A percentile compares a stretch with the other conserved stretches of the same genome.
These are phyloP conservation scores for Albifimbria verrucaria DNA, from an alignment of 2,329 filamentous ascomycete genomes.

Conservation along the genomic window DNA sequence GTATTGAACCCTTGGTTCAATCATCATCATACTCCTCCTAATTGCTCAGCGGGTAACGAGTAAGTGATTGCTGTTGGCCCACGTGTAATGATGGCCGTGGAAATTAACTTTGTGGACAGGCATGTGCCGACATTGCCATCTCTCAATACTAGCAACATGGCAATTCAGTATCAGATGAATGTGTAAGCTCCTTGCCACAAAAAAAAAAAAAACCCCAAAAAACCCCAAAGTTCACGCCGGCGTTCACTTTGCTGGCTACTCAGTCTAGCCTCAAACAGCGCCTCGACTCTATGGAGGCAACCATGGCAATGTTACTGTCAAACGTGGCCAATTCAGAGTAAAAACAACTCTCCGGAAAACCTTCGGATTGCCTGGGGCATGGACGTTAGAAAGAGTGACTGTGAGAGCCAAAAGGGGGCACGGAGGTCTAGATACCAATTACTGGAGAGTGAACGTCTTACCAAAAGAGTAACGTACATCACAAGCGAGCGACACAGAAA, in stretches of 20 bases:
- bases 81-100: not conserved
- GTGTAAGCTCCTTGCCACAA: not conserved
- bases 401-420: not conserved
- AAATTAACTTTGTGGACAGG: not conserved
- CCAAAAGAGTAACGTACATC: not conserved
- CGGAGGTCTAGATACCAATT: not conserved
- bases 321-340: not conserved
- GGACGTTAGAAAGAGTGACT: not conserved
- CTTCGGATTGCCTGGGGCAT: not conserved
- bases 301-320: not conserved
- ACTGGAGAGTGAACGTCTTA: not conserved
- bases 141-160: not conserved
- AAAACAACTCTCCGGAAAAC: not conserved
- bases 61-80: slow-evolving; percentile 9
- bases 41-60: slow-evolving; percentile 13
- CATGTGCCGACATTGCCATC: not conserved
- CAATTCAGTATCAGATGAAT: not conserved
- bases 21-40: not conserved
- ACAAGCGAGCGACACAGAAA: not conserved
- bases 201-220: not conserved
- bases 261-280: not conserved
- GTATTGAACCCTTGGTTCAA: not conserved
- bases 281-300: not conserved
- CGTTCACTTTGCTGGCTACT: not conserved
- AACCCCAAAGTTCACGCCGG: not conserved